A percentile compares a stretch with the other conserved stretches of the same genome.
Evolutionary conservation across 495 filamentous ascomycete genomes (phyloP).

Genomic region (Penicillium diatomitis): DNA sequence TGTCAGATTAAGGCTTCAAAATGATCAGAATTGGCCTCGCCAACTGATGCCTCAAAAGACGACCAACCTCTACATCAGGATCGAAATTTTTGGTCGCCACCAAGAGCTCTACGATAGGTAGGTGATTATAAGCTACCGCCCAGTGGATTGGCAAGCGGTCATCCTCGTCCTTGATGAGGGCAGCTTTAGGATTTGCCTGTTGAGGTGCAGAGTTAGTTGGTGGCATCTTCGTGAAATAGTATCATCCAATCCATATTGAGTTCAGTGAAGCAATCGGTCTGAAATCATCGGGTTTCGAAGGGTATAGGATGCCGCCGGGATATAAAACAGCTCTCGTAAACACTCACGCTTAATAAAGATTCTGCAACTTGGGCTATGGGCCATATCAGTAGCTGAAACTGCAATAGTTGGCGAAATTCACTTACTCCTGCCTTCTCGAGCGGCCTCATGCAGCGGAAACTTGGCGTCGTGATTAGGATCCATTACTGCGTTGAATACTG

Average conservation of each 20-base stretch:
- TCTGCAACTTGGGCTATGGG: conserved; percentile 55
- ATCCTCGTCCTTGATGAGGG: conserved; percentile 70
- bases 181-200: conserved; percentile 72
- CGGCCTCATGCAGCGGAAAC: conserved; percentile 82
- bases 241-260: neutral
- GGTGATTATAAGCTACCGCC: conserved; percentile 77
- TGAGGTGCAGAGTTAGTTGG: too few relatives aligned
- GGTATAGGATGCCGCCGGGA: too few relatives aligned
- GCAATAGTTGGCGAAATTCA: neutral
- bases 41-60: neutral
- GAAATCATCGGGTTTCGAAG: too few relatives aligned
- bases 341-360: conserved; percentile 62
- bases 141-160: conserved; percentile 91
- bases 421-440: conserved; percentile 78
- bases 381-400: conserved; percentile 1
- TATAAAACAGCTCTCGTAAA: conserved; percentile 6
- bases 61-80: conserved; percentile 65
- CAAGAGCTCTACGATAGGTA: conserved; percentile 66
- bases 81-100: conserved; percentile 65
- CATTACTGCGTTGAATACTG: conserved; percentile 22
- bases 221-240: neutral
- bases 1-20: neutral
- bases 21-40: neutral
- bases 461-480: conserved; percentile 42
- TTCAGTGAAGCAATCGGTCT: too few relatives aligned